phyloP scores from a whole-genome alignment of 208 protist genomes.

The Lotmaria passim region DNA sequence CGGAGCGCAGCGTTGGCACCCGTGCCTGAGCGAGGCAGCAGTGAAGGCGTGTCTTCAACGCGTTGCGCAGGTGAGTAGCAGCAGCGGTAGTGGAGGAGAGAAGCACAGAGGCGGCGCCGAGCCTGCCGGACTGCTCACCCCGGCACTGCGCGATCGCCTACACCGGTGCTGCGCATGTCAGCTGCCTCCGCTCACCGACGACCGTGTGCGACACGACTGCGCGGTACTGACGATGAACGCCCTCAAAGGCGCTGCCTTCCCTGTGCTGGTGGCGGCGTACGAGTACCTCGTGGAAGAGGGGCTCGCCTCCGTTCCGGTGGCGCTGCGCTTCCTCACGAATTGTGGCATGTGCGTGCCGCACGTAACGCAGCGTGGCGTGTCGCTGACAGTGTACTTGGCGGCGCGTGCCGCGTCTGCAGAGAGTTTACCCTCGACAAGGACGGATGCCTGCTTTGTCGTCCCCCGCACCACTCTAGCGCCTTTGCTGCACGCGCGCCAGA shows the following conservation, averaged over 20 bases:
- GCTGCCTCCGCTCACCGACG: slow-evolving; percentile 21
- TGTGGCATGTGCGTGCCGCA: slow-evolving; percentile 50
- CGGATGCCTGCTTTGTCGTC: not conserved
- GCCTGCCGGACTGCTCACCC: too few relatives aligned
- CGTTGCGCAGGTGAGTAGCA: slow-evolving; percentile 20
- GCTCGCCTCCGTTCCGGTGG: slow-evolving; percentile 38
- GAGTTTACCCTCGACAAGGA: not conserved
- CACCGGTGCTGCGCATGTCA: slow-evolving; percentile 36
- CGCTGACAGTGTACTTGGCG: slow-evolving; percentile 11
- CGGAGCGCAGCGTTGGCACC: slow-evolving; percentile 31
- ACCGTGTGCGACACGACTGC: slow-evolving; percentile 26
- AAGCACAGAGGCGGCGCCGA: not conserved
- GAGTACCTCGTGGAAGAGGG: slow-evolving; percentile 33
- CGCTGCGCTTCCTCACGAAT: slow-evolving; percentile 78
- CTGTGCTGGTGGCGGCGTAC: slow-evolving; percentile 34
- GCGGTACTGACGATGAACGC: slow-evolving; percentile 43
- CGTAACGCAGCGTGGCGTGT: slow-evolving; percentile 33
- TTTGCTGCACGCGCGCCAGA: slow-evolving; percentile 40
- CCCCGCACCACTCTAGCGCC: slow-evolving; percentile 1
- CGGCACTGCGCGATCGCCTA: slow-evolving; percentile 25
- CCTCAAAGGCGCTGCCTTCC: slow-evolving; percentile 37
- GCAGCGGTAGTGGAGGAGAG: not conserved
- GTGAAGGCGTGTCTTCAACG: slow-evolving; percentile 60
- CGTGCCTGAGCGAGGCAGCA: slow-evolving; percentile 25
- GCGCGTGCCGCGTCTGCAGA: not conserved